These are phyloP conservation scores for Amauroascus verrucosus DNA, from an alignment of 2,329 filamentous ascomycete genomes.

Conservation along the genomic window DNA sequence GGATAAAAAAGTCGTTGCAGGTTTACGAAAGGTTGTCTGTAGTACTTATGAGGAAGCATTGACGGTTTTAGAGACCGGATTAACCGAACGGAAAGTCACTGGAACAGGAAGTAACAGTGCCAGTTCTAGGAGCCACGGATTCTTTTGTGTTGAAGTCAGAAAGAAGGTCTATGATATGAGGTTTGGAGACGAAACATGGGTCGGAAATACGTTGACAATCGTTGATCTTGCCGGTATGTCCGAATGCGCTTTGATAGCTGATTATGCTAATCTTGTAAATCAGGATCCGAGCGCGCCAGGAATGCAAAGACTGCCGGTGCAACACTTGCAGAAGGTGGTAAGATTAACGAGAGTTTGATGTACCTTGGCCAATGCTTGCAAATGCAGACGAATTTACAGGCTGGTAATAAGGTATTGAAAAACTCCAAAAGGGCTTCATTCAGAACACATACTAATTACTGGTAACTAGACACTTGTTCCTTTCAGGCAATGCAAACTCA, in stretches of 20 bases:
- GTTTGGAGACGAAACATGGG: conserved; percentile 54
- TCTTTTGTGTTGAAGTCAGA: conserved; percentile 92
- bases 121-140: conserved; percentile 86
- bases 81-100: conserved; percentile 76
- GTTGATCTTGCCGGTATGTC: conserved; percentile 71
- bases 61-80: conserved; percentile 77
- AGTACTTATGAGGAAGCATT: conserved; percentile 71
- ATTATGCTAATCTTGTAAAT: conserved; percentile 17
- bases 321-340: conserved; percentile 87
- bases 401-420: conserved; percentile 55
- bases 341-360: conserved; percentile 98
- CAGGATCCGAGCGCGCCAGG: conserved; percentile 74
- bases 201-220: conserved; percentile 68
- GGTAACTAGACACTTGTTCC: conserved; percentile 60
- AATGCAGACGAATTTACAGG: conserved; percentile 74
- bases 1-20: conserved; percentile 89
- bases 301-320: conserved; percentile 90
- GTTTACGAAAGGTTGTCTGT: conserved; percentile 82
- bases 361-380: conserved; percentile 94
- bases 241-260: neutral
- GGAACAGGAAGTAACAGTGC: conserved; percentile 90
- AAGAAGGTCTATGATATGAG: conserved; percentile 51
- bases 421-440: neutral
- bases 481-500: conserved; percentile 75
- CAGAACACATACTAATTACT: neutral